These are phyloP conservation scores for Colletotrichum sp. DNA, from an alignment of 2,329 filamentous ascomycete genomes.

Conservation along the genomic window DNA sequence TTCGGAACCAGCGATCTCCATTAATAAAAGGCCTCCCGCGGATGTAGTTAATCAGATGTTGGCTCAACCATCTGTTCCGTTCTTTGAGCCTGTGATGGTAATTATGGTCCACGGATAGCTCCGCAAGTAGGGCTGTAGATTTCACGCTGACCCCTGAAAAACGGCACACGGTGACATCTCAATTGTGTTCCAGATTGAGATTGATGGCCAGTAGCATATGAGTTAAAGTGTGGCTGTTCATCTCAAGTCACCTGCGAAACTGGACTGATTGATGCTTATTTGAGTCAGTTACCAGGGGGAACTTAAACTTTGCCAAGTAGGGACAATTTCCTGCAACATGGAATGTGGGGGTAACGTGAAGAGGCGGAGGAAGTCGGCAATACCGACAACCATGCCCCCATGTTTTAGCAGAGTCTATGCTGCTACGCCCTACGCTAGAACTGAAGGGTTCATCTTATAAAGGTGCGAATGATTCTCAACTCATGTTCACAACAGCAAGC, in stretches of 20 bases:
- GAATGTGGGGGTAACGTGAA: not conserved
- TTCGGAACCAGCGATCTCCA: not conserved
- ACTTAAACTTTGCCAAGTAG: not conserved
- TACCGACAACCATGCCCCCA: not conserved
- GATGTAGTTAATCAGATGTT: not conserved
- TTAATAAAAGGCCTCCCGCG: not conserved
- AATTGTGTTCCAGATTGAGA: not conserved
- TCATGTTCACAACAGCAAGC: not conserved
- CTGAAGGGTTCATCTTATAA: not conserved
- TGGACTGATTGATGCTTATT: not conserved
- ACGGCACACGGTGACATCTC: not conserved
- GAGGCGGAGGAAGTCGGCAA: not conserved
- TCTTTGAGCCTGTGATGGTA: not conserved
- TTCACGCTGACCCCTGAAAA: not conserved
- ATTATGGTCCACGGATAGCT: not conserved
- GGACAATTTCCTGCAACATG: not conserved
- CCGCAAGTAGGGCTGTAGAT: not conserved
- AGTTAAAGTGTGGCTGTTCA: not conserved
- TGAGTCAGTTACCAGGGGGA: not conserved
- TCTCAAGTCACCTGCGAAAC: not conserved
- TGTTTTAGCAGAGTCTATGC: not conserved
- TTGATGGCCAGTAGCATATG: accelerated
- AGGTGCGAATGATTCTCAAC: not conserved
- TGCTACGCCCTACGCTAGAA: not conserved
- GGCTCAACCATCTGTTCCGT: not conserved